These are phyloP conservation scores for Sporobolomyces pararoseus DNA, from an alignment of 768 basidiomycete genomes.

Conservation along the genomic window DNA sequence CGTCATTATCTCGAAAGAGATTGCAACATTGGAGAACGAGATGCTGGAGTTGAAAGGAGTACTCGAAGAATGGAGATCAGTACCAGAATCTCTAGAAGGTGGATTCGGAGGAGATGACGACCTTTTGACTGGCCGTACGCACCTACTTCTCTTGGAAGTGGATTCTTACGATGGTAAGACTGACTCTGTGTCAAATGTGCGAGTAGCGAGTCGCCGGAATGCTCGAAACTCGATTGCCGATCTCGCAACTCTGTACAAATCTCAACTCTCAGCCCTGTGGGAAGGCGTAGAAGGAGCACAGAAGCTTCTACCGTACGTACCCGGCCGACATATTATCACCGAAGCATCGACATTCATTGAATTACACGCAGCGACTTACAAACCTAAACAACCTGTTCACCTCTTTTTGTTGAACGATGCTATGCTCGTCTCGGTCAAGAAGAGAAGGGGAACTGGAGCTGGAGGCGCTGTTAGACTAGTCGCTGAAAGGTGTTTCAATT, in stretches of 20 bases:
- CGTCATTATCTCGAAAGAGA: conserved; percentile 93
- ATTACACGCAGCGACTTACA: conserved; percentile 92
- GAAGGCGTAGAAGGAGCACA: conserved; percentile 87
- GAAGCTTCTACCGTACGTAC: conserved; percentile 86
- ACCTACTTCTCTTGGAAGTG: neutral
- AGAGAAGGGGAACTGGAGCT: conserved; percentile 61
- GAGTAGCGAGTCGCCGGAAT: conserved; percentile 53
- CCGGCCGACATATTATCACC: conserved; percentile 82
- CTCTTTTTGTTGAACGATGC: conserved; percentile 89
- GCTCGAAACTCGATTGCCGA: conserved; percentile 92
- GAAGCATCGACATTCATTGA: conserved; percentile 79
- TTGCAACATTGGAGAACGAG: conserved; percentile 90
- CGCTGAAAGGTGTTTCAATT: conserved; percentile 86
- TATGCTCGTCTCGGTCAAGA: conserved; percentile 72
- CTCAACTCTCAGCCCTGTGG: conserved; percentile 88
- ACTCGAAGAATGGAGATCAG: conserved; percentile 89
- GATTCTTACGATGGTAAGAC: no score
- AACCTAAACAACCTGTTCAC: conserved; percentile 76
- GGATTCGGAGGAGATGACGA: conserved; percentile 57
- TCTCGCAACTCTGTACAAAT: conserved; percentile 85
- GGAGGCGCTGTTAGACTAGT: conserved; percentile 67
- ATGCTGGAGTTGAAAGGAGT: conserved; percentile 95
- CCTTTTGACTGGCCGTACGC: conserved; percentile 54
- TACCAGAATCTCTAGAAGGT: conserved; percentile 88
- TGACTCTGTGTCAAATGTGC: no score